Evolutionary conservation across 176 grass and related monocot species (phyloP).

Genomic region (Ananas comosus): DNA sequence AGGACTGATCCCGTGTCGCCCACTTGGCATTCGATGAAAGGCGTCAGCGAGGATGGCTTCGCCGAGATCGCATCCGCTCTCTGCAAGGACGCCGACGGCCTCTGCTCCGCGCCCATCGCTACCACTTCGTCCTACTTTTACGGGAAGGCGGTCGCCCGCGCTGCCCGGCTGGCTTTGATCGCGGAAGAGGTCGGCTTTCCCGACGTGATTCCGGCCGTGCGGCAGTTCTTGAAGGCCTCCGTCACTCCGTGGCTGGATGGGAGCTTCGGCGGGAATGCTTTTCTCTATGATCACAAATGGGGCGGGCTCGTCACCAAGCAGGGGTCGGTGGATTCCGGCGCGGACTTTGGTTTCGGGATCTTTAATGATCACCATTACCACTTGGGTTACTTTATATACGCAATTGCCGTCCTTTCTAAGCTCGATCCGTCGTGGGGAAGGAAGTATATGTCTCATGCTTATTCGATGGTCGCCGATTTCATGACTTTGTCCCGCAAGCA

Average conservation of each 20-base stretch:
- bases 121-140: constrained; percentile 94
- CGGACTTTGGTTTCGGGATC: constrained; percentile 80
- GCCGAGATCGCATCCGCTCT: constrained; percentile 51
- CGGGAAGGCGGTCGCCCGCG: constrained; percentile 74
- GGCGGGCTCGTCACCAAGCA: constrained; percentile 63
- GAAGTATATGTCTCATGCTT: constrained; percentile 74
- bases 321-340: constrained; percentile 51
- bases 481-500: constrained; percentile 63
- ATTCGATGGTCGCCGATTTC: constrained; percentile 74
- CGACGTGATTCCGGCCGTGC: constrained; percentile 55
- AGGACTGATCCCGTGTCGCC: constrained; percentile 42
- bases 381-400: constrained; percentile 89
- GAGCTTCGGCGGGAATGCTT: constrained; percentile 63
- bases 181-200: constrained; percentile 70
- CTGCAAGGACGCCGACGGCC: constrained; percentile 44
- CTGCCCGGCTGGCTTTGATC: constrained; percentile 66
- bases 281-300: constrained; percentile 75
- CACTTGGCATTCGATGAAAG: constrained; percentile 69
- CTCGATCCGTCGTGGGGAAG: constrained; percentile 72
- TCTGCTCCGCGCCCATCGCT: constrained; percentile 32
- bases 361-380: constrained; percentile 99
- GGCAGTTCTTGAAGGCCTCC: constrained; percentile 34
- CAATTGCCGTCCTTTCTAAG: constrained; percentile 86
- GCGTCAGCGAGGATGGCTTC: constrained; percentile 50
- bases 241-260: constrained; percentile 83